Evolutionary conservation across 139 green algal species (phyloP), one percentile per base, ranked within the genome.

Genomic region (Astrephomene gubernaculifera): DNA sequence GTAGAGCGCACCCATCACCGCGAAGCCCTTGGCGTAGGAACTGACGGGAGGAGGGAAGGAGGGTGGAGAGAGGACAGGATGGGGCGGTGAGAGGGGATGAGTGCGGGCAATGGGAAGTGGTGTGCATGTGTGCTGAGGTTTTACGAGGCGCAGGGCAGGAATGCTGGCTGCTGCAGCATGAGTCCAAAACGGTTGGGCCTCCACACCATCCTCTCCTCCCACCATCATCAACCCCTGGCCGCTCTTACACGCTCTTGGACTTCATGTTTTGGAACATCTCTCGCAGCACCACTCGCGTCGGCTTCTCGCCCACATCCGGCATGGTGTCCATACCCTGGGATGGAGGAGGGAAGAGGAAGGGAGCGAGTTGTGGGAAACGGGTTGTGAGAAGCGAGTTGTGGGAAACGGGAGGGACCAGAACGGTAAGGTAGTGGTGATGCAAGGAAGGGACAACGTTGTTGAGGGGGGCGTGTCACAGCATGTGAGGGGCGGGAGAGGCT

Each of bases 11-110:
- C 97, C 97, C 87, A 99, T 96, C 17, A 90, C 79, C 1, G 92
- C 96, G 90, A 99, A 99, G 4, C 92, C 95, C 83, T 98, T 99
- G 74, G 95, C 96, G 81, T 98, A 98, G 0, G 94, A 96, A 61
- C 92, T 96, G 91, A 67, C 33, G 29, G 17, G 38, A 9, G 27
- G 33, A 45, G 61, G 36, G 60, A 41, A 17, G 60, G 9, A 38
- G 2, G 12, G 33, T 49, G 64, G 22, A 8, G 36, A 39, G 25
- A 19, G 44, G 43, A 43, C 52, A n/a, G n/a, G n/a, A n/a, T n/a
- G n/a, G n/a, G n/a, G n/a, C n/a, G n/a, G n/a, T n/a, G n/a, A n/a
- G n/a, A n/a, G n/a, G n/a, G n/a, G n/a, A n/a, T n/a, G n/a, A n/a
- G n/a, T n/a, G n/a, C n/a, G n/a, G n/a, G n/a, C n/a, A n/a, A n/a